Conservation (phyloP, 306 rosid species). For the Vigna reflexopilosa region DNA sequence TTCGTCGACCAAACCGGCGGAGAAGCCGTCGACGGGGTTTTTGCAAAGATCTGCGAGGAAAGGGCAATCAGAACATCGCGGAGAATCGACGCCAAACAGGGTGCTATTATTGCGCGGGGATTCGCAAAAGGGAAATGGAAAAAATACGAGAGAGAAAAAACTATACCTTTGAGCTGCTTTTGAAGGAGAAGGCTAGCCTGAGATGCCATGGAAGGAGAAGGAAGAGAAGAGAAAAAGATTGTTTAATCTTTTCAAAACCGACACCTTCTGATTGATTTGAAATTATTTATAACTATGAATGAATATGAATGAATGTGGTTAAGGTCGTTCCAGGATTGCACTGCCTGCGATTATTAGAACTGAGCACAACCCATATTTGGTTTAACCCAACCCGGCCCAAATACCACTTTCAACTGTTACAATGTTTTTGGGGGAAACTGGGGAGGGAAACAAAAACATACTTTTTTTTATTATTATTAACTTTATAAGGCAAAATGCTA, state of each 20-base stretch:
- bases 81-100: slow-evolving; percentile 42
- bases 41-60: slow-evolving; percentile 86
- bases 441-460: neutral
- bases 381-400: neutral
- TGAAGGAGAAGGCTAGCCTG: slow-evolving; percentile 98
- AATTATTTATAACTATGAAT: slow-evolving; percentile 23
- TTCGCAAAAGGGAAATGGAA: neutral
- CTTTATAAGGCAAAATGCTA: no score
- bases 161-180: slow-evolving; percentile 87
- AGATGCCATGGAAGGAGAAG: slow-evolving; percentile 57
- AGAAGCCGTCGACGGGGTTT: slow-evolving; percentile 92
- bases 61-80: slow-evolving; percentile 30
- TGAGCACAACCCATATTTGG: neutral
- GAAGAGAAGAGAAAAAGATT: slow-evolving; percentile 4
- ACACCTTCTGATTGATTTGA: neutral
- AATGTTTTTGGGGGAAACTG: neutral
- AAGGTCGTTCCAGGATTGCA: neutral
- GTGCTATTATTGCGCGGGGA: neutral
- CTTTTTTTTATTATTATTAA: no score
- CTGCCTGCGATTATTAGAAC: neutral
- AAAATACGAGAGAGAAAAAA: neutral
- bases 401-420: neutral
- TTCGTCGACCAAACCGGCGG: slow-evolving; percentile 96
- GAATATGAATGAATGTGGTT: neutral
- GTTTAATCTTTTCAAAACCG: slow-evolving; percentile 35